Conservation (phyloP, 2,329 filamentous ascomycete genomes). For the Magnaporthiopsis incrustans region DNA sequence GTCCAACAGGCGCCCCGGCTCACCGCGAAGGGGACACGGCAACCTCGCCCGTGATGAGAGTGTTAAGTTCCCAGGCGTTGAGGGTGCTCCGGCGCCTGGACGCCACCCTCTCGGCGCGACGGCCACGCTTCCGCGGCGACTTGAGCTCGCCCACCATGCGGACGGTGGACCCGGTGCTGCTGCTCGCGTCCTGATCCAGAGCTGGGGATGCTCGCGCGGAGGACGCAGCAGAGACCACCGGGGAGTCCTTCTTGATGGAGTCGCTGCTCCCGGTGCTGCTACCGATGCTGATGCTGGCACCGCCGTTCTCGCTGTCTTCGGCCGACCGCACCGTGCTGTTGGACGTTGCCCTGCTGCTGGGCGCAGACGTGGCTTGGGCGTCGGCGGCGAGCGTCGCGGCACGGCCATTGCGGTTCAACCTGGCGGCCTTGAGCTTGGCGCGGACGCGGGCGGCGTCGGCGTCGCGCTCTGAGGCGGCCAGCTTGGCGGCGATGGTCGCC, state of each 20-base stretch:
- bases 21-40: conserved; percentile 12
- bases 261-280: conserved; percentile 1
- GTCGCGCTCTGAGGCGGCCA: conserved; percentile 55
- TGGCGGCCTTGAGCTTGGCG: conserved; percentile 52
- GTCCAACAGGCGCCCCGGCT: no score
- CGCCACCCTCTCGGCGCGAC: conserved; percentile 44
- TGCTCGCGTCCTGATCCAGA: neutral
- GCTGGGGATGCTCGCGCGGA: conserved; percentile 2
- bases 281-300: neutral
- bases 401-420: conserved; percentile 23
- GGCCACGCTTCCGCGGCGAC: conserved; percentile 42
- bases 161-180: conserved; percentile 6
- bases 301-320: conserved; percentile 10
- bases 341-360: conserved; percentile 10
- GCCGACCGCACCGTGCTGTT: conserved; percentile 19
- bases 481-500: conserved; percentile 54
- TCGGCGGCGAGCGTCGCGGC: conserved; percentile 13
- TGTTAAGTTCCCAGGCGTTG: conserved; percentile 66
- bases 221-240: conserved; percentile 3
- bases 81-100: conserved; percentile 66
- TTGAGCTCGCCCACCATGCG: conserved; percentile 12
- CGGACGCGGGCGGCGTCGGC: conserved; percentile 55
- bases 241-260: conserved; percentile 10
- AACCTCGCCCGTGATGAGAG: conserved; percentile 41
- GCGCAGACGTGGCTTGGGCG: conserved; percentile 15